Evolutionary conservation across 495 filamentous ascomycete genomes (phyloP), one percentile per base, ranked within the genome.

Genomic region (Apiosordaria backusii): DNA sequence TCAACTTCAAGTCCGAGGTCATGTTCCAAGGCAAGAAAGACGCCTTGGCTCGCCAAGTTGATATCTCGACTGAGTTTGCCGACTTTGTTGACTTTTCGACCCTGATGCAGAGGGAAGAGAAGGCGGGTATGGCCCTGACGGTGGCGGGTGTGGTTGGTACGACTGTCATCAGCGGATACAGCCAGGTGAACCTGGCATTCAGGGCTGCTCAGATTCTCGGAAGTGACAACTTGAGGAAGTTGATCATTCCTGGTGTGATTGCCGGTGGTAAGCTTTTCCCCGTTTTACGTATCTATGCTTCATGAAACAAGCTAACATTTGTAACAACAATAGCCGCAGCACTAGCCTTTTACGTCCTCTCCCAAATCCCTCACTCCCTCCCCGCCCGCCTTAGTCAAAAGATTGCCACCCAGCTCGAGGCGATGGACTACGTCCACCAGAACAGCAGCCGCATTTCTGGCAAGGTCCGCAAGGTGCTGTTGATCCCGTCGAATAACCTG

Each of bases 61-160:
- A 97, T 68, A 86, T 95, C 19, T 87, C 96, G 61, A 88, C 95
- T 21, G 93, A 98, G 69, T 64, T 96, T 0, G 90, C 85, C 84
- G 95, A 99, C 76, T 97, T 99, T 80, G 92, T 98, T 74, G 96
- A 99, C 75, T 80, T 93, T 71, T 81, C 84, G 35, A 88, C 86
- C 13, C 80, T 97, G 10, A 88, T 95, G 82, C 92, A 98, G 71
- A 83, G 87, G 58, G 93, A 99, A 74, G 96, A 99, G 81, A 97
- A 98, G 80, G 80, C 92, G 26, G 87, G 95, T 67, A 90, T 98
- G 88, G 94, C 96, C 50, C 83, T 99, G 77, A 98, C 95, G 2
- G 87, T 94, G 27, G 91, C 89, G n/a, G 92, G 92, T 65, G 89
- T 95, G 21, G 81, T 97, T 10, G 92, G 93, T 60, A 85, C 88